Conservation (phyloP, 169 alveolate species). For the Amoebophrya sp. region DNA sequence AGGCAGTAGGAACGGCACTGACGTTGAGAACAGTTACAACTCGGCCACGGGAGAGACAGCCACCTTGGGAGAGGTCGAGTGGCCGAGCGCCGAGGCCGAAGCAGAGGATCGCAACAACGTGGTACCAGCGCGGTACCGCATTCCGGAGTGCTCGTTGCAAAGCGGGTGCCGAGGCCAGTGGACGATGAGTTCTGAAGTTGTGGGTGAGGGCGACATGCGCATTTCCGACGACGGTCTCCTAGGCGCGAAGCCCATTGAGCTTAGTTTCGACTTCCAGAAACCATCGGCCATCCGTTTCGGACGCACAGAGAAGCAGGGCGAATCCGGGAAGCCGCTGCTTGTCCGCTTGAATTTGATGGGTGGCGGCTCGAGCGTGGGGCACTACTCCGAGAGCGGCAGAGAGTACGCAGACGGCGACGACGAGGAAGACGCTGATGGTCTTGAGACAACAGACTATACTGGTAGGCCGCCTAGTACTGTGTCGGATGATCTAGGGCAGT, state of each 20-base stretch:
- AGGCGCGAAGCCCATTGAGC: neutral
- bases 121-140: neutral
- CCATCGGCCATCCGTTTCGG: neutral
- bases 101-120: no score
- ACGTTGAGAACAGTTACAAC: no score
- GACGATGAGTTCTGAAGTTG: neutral
- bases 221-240: neutral
- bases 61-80: no score
- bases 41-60: no score
- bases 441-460: no score
- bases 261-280: neutral
- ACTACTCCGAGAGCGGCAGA: neutral
- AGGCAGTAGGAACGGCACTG: no score
- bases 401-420: no score
- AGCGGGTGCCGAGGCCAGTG: neutral
- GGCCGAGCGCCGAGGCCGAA: no score
- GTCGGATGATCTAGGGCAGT: neutral
- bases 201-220: constrained; percentile 13
- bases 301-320: neutral
- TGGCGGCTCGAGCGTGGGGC: neutral
- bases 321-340: neutral
- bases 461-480: neutral
- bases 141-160: neutral
- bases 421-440: no score
- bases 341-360: neutral